These are phyloP conservation scores for Elsinoe arachidis DNA, from an alignment of 2,329 filamentous ascomycete genomes.

Conservation along the genomic window DNA sequence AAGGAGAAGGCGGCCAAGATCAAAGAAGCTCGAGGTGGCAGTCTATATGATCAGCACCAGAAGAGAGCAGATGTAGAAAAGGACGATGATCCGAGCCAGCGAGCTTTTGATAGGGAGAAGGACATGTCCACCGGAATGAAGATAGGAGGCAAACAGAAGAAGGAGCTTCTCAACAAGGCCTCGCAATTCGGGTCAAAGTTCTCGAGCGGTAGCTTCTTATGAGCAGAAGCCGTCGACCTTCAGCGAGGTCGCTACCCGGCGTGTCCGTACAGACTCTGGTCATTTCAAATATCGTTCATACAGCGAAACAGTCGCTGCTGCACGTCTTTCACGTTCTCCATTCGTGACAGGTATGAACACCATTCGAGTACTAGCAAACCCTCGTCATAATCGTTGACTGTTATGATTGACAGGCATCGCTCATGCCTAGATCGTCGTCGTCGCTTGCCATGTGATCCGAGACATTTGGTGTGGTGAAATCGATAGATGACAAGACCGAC, in stretches of 20 bases:
- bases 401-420: background rate
- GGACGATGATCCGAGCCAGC: conserved; percentile 76
- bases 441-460: background rate
- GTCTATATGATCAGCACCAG: conserved; percentile 39
- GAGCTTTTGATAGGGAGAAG: conserved; percentile 85
- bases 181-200: conserved; percentile 77
- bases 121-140: conserved; percentile 74
- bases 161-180: conserved; percentile 70
- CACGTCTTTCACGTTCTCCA: too few relatives aligned
- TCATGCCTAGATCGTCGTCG: background rate
- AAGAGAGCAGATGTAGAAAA: conserved; percentile 52
- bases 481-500: background rate
- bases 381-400: background rate
- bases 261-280: too few relatives aligned
- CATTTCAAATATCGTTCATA: too few relatives aligned
- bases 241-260: too few relatives aligned
- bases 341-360: too few relatives aligned
- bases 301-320: too few relatives aligned
- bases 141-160: conserved; percentile 57
- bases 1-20: conserved; percentile 43
- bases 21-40: conserved; percentile 32
- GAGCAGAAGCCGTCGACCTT: background rate
- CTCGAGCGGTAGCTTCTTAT: conserved; percentile 59
- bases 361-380: background rate
- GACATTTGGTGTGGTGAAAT: conserved; percentile 1